These are phyloP conservation scores for Suhomyces prunicola DNA, from an alignment of 805 yeast species.

Conservation along the genomic window DNA sequence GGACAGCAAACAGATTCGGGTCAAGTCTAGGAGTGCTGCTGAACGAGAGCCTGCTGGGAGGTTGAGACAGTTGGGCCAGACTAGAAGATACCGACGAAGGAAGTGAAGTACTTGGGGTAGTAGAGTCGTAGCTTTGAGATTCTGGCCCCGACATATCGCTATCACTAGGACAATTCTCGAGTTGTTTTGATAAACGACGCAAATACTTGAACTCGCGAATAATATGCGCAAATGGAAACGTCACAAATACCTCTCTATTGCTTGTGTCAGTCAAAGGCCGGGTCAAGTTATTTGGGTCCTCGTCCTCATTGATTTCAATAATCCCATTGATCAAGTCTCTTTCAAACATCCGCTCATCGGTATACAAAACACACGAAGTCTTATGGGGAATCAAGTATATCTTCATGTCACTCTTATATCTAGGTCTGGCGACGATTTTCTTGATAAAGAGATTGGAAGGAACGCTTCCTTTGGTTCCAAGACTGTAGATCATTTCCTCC, in stretches of 20 bases:
- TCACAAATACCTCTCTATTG: slow-evolving; percentile 14
- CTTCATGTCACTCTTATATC: slow-evolving; percentile 62
- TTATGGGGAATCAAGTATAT: slow-evolving; percentile 51
- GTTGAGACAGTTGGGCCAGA: neutral
- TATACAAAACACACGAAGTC: slow-evolving; percentile 37
- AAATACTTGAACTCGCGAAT: slow-evolving; percentile 5
- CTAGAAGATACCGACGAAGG: neutral
- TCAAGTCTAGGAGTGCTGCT: neutral
- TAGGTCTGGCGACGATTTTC: slow-evolving; percentile 57
- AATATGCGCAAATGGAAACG: slow-evolving; percentile 8
- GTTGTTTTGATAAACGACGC: neutral
- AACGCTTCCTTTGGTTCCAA: slow-evolving; percentile 41
- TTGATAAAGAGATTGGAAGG: slow-evolving; percentile 52
- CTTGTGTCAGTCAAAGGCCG: slow-evolving; percentile 1
- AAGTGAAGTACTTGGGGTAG: neutral
- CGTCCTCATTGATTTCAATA: slow-evolving; percentile 28
- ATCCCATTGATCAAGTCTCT: slow-evolving; percentile 52
- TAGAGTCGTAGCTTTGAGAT: neutral
- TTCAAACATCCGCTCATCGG: slow-evolving; percentile 48
- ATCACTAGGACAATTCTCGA: neutral
- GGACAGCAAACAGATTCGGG: neutral
- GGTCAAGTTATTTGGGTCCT: slow-evolving; percentile 2
- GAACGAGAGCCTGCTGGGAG: neutral
- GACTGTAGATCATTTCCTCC: slow-evolving; percentile 36
- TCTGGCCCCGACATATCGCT: neutral